Conservation (phyloP, 2,329 filamentous ascomycete genomes). For the Neocucurbitaria cava region DNA sequence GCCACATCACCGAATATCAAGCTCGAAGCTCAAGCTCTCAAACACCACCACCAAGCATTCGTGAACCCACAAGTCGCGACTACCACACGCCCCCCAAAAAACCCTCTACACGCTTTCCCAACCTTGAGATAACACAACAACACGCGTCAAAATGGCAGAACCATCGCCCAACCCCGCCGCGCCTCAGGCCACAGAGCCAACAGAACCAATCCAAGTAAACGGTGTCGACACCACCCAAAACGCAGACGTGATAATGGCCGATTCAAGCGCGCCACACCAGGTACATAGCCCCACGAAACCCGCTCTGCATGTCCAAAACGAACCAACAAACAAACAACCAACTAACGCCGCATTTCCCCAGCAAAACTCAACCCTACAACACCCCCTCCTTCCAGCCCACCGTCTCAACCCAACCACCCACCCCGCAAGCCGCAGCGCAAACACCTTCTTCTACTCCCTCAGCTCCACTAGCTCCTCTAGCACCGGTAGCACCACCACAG, state of each 20-base stretch:
- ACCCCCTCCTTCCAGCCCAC: constrained; percentile 7
- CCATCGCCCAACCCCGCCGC: constrained; percentile 17
- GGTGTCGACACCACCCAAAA: constrained; percentile 19
- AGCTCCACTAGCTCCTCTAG: too few relatives aligned
- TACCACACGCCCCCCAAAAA: neutral
- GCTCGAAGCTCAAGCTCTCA: constrained; percentile 17
- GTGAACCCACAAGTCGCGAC: constrained; percentile 1
- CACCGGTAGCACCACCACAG: too few relatives aligned
- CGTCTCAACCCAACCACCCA: constrained; percentile 1
- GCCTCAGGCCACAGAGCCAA: constrained; percentile 24
- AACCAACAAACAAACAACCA: neutral
- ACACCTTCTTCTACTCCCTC: constrained; percentile 6
- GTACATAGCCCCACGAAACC: constrained; percentile 5
- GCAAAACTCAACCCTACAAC: constrained; percentile 15
- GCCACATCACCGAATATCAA: constrained; percentile 26
- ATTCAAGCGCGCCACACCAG: constrained; percentile 18
- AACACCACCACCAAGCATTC: constrained; percentile 1
- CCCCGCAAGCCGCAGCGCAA: constrained; percentile 2
- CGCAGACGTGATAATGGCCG: constrained; percentile 42
- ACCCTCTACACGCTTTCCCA: neutral
- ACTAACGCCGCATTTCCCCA: neutral
- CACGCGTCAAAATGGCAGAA: constrained; percentile 21
- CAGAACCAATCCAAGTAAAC: constrained; percentile 27
- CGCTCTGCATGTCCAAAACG: neutral
- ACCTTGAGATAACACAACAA: neutral